Percentiles rank a stretch among this genome's conserved stretches.
Evolutionary conservation across 2,329 filamentous ascomycete genomes (phyloP).

Genomic region (Mycogone perniciosa): DNA sequence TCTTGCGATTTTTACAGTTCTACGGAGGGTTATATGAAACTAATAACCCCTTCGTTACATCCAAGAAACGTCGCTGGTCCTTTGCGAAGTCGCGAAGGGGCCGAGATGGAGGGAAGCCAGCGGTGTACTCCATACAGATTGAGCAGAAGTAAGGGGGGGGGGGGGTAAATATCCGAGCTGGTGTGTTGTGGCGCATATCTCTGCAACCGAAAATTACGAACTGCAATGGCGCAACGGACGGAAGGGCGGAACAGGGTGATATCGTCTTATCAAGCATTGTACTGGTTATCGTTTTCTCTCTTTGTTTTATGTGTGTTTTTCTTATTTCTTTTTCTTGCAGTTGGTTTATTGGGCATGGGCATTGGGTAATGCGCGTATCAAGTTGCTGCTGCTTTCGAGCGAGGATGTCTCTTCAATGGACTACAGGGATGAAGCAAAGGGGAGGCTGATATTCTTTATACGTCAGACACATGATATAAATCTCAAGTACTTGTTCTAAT

Average conservation of each 20-base stretch:
- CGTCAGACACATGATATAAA: constrained; percentile 12
- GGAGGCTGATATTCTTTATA: constrained; percentile 2
- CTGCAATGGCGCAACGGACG: constrained; percentile 11
- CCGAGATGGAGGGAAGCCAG: background rate
- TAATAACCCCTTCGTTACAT: background rate
- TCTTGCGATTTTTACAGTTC: constrained; percentile 3
- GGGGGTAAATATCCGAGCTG: background rate
- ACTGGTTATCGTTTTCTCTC: constrained; percentile 10
- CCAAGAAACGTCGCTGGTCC: background rate
- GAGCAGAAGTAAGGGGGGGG: background rate
- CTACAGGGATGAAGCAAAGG: background rate
- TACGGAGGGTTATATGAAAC: background rate
- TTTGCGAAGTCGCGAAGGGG: background rate
- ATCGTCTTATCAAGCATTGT: constrained; percentile 8
- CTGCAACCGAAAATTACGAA: background rate
- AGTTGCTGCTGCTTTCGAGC: background rate
- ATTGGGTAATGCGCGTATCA: constrained; percentile 14
- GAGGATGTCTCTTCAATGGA: background rate
- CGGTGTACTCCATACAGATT: background rate
- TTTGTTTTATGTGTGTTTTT: constrained; percentile 6
- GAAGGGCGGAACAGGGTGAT: constrained; percentile 6
- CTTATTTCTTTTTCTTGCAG: constrained; percentile 9
- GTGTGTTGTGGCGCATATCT: background rate
- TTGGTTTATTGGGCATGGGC: constrained; percentile 5
- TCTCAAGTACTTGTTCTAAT: constrained; percentile 1